Evolutionary conservation across 2,329 filamentous ascomycete species (phyloP).

Genomic region (Fusarium neocosmosporiellum): DNA sequence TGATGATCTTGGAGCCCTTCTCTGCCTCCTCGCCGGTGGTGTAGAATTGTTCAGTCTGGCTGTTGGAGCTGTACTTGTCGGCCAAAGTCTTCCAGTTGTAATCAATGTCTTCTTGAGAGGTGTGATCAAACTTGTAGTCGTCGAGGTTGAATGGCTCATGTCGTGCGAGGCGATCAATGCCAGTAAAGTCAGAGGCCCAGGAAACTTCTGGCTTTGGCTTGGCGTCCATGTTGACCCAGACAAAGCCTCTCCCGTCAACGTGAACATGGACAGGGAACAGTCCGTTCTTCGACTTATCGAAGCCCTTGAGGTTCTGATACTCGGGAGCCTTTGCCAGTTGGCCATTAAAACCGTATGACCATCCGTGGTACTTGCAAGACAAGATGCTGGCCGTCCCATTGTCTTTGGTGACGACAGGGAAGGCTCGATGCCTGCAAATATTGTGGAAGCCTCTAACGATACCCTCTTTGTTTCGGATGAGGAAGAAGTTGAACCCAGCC

Average conservation of each 20-base stretch:
- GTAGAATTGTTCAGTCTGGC: conserved; percentile 52
- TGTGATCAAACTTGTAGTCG: conserved; percentile 66
- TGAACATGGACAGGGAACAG: conserved; percentile 66
- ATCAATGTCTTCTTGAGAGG: conserved; percentile 63
- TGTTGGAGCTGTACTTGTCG: conserved; percentile 23
- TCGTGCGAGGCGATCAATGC: conserved; percentile 56
- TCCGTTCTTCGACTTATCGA: conserved; percentile 65
- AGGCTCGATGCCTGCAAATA: conserved; percentile 70
- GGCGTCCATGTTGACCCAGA: conserved; percentile 69
- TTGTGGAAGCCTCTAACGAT: conserved; percentile 71
- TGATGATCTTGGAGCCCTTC: conserved; percentile 18
- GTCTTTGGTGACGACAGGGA: conserved; percentile 64
- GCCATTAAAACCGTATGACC: conserved; percentile 70
- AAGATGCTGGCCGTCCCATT: conserved; percentile 63
- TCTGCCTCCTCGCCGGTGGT: conserved; percentile 2
- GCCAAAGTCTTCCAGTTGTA: conserved; percentile 71
- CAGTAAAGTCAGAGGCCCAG: conserved; percentile 63
- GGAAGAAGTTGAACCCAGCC: conserved; percentile 66
- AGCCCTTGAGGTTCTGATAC: conserved; percentile 66
- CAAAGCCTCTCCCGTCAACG: conserved; percentile 64
- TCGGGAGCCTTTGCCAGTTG: conserved; percentile 70
- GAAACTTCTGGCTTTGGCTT: conserved; percentile 55
- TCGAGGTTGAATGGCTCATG: conserved; percentile 59
- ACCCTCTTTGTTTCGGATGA: conserved; percentile 64
- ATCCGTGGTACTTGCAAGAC: conserved; percentile 70